Evolutionary conservation across 768 basidiomycete species (phyloP).

Genomic region (Kockovaella imperatae): DNA sequence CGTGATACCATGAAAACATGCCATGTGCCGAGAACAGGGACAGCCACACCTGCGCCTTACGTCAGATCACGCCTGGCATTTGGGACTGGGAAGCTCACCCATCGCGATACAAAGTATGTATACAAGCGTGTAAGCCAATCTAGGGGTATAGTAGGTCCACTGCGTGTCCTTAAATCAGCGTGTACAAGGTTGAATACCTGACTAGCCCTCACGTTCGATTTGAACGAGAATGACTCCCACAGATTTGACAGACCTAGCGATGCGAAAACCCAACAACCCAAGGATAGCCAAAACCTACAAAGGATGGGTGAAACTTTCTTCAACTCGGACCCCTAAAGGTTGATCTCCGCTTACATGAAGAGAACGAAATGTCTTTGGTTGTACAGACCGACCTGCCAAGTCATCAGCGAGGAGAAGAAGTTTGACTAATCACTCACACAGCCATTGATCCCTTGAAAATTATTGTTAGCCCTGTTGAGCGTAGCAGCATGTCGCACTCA

Average conservation of each 20-base stretch:
- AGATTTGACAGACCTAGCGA: slow-evolving; percentile 59
- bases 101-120: slow-evolving; percentile 72
- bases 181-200: not conserved
- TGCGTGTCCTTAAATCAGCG: slow-evolving; percentile 10
- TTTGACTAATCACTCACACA: slow-evolving; percentile 51
- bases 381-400: slow-evolving; percentile 60
- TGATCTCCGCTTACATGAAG: slow-evolving; percentile 73
- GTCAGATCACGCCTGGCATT: not conserved
- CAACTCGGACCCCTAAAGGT: no score
- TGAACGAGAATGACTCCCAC: slow-evolving; percentile 53
- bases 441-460: slow-evolving; percentile 77
- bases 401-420: not conserved
- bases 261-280: slow-evolving; percentile 59
- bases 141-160: slow-evolving; percentile 60
- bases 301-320: not conserved
- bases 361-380: slow-evolving; percentile 94
- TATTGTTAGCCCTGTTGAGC: not conserved
- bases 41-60: slow-evolving; percentile 24
- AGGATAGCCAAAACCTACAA: slow-evolving; percentile 67
- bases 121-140: slow-evolving; percentile 60
- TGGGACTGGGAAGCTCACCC: slow-evolving; percentile 49
- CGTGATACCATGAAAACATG: slow-evolving; percentile 55
- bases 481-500: slow-evolving; percentile 19
- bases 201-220: slow-evolving; percentile 20
- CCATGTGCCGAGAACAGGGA: slow-evolving; percentile 35